Percentiles rank a stretch among this genome's conserved stretches.
phyloP scores from a whole-genome alignment of 2,329 filamentous ascomycete genomes.

The Hypoxylon sp. region DNA sequence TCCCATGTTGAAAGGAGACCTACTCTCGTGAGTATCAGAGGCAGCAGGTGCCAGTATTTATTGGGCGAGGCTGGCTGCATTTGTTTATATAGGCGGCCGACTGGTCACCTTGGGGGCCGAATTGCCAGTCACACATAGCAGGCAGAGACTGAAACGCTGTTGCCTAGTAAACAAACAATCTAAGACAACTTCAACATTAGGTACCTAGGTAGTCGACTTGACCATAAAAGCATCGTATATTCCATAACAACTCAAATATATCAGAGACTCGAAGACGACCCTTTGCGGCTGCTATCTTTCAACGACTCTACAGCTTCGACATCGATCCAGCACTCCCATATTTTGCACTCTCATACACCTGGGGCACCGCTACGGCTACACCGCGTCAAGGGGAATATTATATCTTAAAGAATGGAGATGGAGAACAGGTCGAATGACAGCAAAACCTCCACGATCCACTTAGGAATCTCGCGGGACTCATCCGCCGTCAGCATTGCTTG shows the following conservation, averaged over 20 bases:
- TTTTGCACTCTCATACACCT: background rate
- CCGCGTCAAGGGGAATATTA: background rate
- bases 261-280: background rate
- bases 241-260: background rate
- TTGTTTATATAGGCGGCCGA: background rate
- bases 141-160: too few species aligned
- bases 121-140: background rate
- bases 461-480: background rate
- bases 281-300: background rate
- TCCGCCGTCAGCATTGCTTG: background rate
- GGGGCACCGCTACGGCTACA: background rate
- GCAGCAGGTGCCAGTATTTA: background rate
- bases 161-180: background rate
- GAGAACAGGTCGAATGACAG: background rate
- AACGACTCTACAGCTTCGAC: background rate
- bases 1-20: too few species aligned
- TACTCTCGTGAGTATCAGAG: too few species aligned
- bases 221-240: background rate
- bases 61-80: background rate
- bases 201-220: too few species aligned
- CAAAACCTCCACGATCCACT: slow-evolving; percentile 1
- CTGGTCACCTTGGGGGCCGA: background rate
- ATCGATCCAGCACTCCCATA: background rate
- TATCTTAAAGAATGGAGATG: background rate
- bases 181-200: background rate